Percentiles rank a stretch among this genome's conserved stretches.
These are phyloP conservation scores for Acacia pycnantha DNA, from an alignment of 331 rosid genomes.

Conservation along the genomic window DNA sequence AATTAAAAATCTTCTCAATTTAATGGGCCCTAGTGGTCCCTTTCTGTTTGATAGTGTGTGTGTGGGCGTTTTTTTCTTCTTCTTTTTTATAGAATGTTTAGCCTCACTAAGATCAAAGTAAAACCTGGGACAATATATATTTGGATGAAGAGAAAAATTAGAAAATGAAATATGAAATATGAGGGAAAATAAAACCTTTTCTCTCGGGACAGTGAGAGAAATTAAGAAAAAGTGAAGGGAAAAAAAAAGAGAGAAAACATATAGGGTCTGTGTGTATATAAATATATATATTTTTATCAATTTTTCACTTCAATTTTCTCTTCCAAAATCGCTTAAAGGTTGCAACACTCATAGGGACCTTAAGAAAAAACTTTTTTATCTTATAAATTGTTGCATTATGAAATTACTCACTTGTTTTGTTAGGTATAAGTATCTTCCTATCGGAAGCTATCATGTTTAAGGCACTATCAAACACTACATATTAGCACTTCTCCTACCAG, in stretches of 20 bases:
- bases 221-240: too few relatives aligned
- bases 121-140: too few relatives aligned
- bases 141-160: too few relatives aligned
- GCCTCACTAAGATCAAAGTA: background rate
- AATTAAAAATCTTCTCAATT: background rate
- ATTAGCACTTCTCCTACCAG: rapidly evolving
- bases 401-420: too few relatives aligned
- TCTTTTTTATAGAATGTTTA: background rate
- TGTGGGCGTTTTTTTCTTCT: too few relatives aligned
- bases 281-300: too few relatives aligned
- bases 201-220: background rate
- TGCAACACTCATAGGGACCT: background rate
- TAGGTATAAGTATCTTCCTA: too few relatives aligned
- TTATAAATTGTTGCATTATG: too few relatives aligned
- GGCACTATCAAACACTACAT: too few relatives aligned
- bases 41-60: background rate
- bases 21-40: background rate
- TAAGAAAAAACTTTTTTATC: background rate
- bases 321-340: background rate
- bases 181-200: background rate
- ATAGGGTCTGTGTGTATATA: too few relatives aligned
- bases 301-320: background rate
- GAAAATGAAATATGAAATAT: background rate
- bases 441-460: too few relatives aligned
- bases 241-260: too few relatives aligned